Evolutionary conservation across 164 flowering plant genomes (phyloP).

Genomic region (Tetrastigma voinierianum): DNA sequence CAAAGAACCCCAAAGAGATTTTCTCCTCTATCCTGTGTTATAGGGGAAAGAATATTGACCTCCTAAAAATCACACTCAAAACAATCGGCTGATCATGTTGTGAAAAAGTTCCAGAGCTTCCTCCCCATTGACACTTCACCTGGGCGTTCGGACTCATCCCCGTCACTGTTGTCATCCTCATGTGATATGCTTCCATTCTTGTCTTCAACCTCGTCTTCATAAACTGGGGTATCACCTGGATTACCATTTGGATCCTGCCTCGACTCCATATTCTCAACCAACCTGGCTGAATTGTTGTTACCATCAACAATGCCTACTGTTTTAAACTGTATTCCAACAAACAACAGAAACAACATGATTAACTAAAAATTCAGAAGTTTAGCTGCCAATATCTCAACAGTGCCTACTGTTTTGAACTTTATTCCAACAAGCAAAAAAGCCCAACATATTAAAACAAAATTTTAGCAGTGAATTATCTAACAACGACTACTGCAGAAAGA

Average conservation of each 20-base stretch:
- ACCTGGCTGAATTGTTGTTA: conserved; percentile 22
- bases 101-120: conserved; percentile 82
- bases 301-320: conserved; percentile 24
- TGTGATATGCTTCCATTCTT: conserved; percentile 33
- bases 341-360: not conserved
- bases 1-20: no score
- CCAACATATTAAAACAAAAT: not conserved
- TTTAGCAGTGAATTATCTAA: not conserved
- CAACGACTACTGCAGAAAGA: not conserved
- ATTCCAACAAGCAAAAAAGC: no score
- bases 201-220: conserved; percentile 32
- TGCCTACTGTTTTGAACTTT: no score
- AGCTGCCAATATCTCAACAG: no score
- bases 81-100: conserved; percentile 42
- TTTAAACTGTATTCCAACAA: conserved; percentile 32
- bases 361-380: not conserved
- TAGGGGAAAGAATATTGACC: not conserved
- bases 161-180: conserved; percentile 31
- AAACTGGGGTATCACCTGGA: conserved; percentile 12
- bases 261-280: conserved; percentile 24
- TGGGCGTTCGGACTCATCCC: conserved; percentile 37
- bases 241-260: conserved; percentile 41
- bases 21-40: no score
- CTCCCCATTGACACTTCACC: conserved; percentile 64
- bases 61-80: not conserved